Percentiles rank a stretch among this genome's conserved stretches.
Evolutionary conservation across 1,139 yeast genomes (phyloP).

Genomic region (Blastobotrys petasosporus): DNA sequence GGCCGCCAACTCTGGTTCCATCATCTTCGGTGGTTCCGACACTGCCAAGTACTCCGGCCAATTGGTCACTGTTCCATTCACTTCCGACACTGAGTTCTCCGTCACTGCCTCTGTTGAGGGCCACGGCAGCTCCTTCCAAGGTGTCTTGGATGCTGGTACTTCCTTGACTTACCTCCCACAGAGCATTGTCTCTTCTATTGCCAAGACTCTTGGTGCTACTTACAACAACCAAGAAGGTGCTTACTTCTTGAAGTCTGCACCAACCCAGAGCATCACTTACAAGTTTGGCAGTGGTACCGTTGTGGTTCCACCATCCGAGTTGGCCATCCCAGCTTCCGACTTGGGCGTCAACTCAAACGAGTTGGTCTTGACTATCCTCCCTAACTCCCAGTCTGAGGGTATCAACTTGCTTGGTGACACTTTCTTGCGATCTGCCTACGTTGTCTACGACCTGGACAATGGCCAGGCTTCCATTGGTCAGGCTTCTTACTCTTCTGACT

Average conservation of each 20-base stretch:
- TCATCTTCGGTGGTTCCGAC: constrained; percentile 59
- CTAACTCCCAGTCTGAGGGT: constrained; percentile 22
- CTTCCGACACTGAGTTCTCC: constrained; percentile 12
- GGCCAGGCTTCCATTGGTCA: constrained; percentile 58
- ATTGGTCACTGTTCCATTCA: constrained; percentile 31
- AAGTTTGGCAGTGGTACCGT: constrained; percentile 31
- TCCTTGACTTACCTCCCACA: constrained; percentile 27
- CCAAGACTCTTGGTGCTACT: constrained; percentile 21
- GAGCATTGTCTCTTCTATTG: constrained; percentile 14
- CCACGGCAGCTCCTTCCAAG: constrained; percentile 31
- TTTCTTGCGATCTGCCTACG: constrained; percentile 63
- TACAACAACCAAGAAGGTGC: constrained; percentile 8
- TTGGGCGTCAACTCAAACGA: constrained; percentile 9
- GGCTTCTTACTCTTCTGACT: constrained; percentile 28
- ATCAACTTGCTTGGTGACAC: constrained; percentile 57
- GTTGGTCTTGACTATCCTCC: constrained; percentile 19
- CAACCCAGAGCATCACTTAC: constrained; percentile 19
- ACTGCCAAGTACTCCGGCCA: constrained; percentile 47
- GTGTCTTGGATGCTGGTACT: constrained; percentile 33
- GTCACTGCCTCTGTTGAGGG: constrained; percentile 16
- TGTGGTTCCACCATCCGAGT: constrained; percentile 37
- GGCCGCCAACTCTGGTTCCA: constrained; percentile 40
- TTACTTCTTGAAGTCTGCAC: constrained; percentile 5
- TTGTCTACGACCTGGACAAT: constrained; percentile 66
- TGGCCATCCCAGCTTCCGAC: constrained; percentile 20